Evolutionary conservation across 192 early-diverging fungal species (phyloP), one percentile per base, ranked within the genome.

Genomic region (Funneliformis geosporum): DNA sequence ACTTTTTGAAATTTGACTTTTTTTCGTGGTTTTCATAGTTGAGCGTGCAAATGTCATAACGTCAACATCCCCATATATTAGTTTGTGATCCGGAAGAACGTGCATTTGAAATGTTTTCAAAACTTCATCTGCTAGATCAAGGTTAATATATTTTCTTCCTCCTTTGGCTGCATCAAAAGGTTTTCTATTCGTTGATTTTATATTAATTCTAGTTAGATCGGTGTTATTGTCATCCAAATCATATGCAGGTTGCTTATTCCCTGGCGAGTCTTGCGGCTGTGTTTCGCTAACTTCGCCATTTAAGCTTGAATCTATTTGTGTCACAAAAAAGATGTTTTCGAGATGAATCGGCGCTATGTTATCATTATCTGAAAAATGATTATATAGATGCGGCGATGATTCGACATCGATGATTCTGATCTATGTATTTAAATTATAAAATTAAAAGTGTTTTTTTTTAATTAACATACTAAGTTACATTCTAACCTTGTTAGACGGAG

Each of bases 111-210:
- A 74, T 39, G 46, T 59, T 28, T 59, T 74, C 28, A 74, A 59
- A 0, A 74, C 72, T 59, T 74, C 46, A 23, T 74, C 50, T 14
- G 46, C 46, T 74, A 74, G 21, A 60, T 74, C 27, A 59, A 28
- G 2, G 27, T 60, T 73, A 38, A 74, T 73, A 73, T 74, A 74
- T 38, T 74, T 74, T 74, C 46, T 74, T 69, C 8, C 16, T 69
- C 8, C 16, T 42, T 40, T 69, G 8, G 39, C 65, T 67, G 25
- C 33, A 7, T 67, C 12, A 67, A 38, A 38, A 67, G 65, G 16
- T 5, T 40, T 67, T 40, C 14, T 66, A 66, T 9, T 28, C 27
- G 14, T 38, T 66, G 64, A 38, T 66, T 38, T 66, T 11, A 33
- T 66, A 38, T 66, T 66, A 11, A 66, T 14, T 25, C 60, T 61